Evolutionary conservation across 495 filamentous ascomycete species (phyloP), one percentile per base, ranked within the genome.

Genomic region (Xylaria palmicola): DNA sequence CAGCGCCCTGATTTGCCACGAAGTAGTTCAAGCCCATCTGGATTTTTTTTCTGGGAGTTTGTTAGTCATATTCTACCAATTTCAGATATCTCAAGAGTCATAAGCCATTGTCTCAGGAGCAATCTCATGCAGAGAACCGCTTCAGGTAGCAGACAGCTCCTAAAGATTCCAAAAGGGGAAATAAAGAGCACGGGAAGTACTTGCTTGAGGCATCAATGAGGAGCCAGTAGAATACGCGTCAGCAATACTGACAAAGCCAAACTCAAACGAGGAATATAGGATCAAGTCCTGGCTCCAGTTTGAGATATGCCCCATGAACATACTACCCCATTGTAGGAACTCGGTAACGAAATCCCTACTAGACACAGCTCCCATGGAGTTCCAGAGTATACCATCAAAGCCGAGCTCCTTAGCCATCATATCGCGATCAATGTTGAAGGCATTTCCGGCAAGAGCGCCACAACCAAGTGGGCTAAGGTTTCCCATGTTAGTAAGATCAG

Each of bases 261-360:
- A 96, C 74, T 96, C 92, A 60, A 83, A 76, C 41, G 86, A 86
- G 37, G 83, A 88, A 82, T 96, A 96, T 75, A 96, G 88, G 73
- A 96, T 94, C 58, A 96, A 76, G 67, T 96, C 92, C 79, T 96
- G 92, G 2, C 89, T 83, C 85, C 89, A 94, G 30, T 92, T 85
- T 40, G 86, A 90, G 49, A 97, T 83, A 75, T 97, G 92, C 50
- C 85, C 80, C 88, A 95, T 96, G 62, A 95, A 80, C 69, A 86
- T 88, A 47, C 84, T 79, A 19, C 85, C 89, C 90, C 93, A 98
- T 77, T 95, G 91, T 81, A 98, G 87, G 3, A 85, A 88, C 81
- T 97, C 92, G 72, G 92, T 83, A 7, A 93, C 86, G 65, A 97
- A 97, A 65, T 96, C 92, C 47, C 93, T 87, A 74, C 96, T 92